Percentiles rank a stretch among this genome's conserved stretches.
Conservation (phyloP, 2,329 filamentous ascomycete species). For the Nemania sp. region DNA sequence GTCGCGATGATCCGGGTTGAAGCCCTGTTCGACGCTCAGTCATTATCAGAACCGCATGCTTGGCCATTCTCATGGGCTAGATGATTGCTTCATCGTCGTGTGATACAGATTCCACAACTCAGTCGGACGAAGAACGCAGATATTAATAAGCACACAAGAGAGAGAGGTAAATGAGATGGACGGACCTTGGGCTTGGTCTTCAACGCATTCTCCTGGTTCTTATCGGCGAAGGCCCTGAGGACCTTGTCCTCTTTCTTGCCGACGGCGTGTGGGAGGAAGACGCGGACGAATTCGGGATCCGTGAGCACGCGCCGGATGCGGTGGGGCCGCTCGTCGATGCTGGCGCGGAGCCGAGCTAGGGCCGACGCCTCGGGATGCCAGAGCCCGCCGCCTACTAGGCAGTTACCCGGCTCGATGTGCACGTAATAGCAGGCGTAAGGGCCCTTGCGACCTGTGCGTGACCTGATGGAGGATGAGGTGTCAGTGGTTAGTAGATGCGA, state of each 20-base stretch:
- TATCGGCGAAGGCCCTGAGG: conserved; percentile 69
- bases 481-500: conserved; percentile 30
- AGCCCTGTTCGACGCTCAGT: conserved; percentile 60
- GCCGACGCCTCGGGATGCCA: conserved; percentile 75
- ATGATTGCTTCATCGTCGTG: neutral
- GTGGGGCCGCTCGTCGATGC: conserved; percentile 74
- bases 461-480: conserved; percentile 51
- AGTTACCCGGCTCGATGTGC: conserved; percentile 73
- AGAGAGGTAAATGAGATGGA: neutral
- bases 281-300: conserved; percentile 62
- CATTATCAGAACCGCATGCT: neutral
- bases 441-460: conserved; percentile 83
- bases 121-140: conserved; percentile 4
- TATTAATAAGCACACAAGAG: neutral
- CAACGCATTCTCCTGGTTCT: conserved; percentile 75
- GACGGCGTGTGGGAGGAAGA: conserved; percentile 63
- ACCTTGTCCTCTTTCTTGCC: conserved; percentile 50
- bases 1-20: conserved; percentile 72
- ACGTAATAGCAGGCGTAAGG: conserved; percentile 89
- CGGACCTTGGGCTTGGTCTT: conserved; percentile 85
- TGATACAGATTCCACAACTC: neutral
- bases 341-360: conserved; percentile 69
- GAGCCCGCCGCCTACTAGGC: conserved; percentile 79
- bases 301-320: conserved; percentile 71
- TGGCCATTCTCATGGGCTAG: neutral